Evolutionary conservation across 306 rosid species (phyloP), one percentile per base, ranked within the genome.

Genomic region (Sicyos baderoa): DNA sequence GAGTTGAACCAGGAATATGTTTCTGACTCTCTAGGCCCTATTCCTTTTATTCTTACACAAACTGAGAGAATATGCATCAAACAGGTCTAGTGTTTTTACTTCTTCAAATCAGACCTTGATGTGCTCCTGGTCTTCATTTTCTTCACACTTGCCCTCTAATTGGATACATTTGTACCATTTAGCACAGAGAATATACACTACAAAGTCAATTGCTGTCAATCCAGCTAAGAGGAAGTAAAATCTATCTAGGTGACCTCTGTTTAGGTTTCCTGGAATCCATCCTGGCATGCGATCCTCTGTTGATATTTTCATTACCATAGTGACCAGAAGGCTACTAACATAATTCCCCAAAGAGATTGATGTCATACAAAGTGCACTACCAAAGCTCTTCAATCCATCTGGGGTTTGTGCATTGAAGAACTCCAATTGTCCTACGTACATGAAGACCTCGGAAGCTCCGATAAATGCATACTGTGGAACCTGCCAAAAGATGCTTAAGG

Each of bases 381-480:
- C 99, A 9, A 94, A 90, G 74, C 99, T 94, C 83, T 94, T 94
- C 16, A 94, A 83, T 37, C 99, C 96, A 29, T 94, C 99, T 7
- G 99, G 99, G 27, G 99, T 81, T 78, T 94, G 99, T 48, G 99
- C 97, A 18, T 94, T 94, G 86, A 94, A 94, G 80, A 94, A 94
- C 76, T 94, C 99, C 73, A 94, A 72, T 65, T 94, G 99, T 4
- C 97, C 99, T 21, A 94, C 99, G 69, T 94, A 94, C 99, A 94
- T 94, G 79, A 94, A 94, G 27, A 90, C 99, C 76, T 94, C 99
- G 2, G 99, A 94, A 78, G 99, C 99, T 74, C 99, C 99, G 57
- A 94, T 90, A 18, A 85, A 83, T 52, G 95, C 91, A 7, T 90
- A 94, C 75, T 94, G 99, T 42, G 99, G 99, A 61, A 90, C 79